Evolutionary conservation across 2,329 filamentous ascomycete genomes (phyloP), one percentile per base, ranked within the genome.

Genomic region (Arthrobotrys conoides): DNA sequence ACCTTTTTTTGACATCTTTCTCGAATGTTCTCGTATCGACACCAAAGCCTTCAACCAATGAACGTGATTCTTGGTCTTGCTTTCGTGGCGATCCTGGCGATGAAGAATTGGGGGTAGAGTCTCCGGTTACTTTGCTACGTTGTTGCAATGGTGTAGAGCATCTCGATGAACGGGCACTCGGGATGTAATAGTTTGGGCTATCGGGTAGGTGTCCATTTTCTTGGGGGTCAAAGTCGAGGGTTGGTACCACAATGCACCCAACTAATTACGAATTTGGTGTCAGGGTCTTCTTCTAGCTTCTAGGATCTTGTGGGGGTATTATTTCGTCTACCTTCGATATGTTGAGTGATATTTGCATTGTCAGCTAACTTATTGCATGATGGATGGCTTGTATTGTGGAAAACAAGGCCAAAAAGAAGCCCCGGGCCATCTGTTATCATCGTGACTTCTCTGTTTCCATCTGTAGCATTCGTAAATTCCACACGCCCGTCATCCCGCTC

Each of bases 181-280:
- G 38, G 38, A 59, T 38, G 33, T 20, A 38, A 22, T 59, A 59
- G 3, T 22, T 22, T 14, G 2, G 1, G 10, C 6, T 22, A 5
- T 38, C 33, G 0, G 53, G 30, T 22, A 59, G 44, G n/a, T 61
- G 41, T 16, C 57, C 57, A 27, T 61, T 61, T 18, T n/a, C 14
- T n/a, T 41, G 33, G 1, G 36, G 20, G n/a, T 61, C 33, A 61
- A 61, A 44, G 2, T 16, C 12, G 6, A 44, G 18, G 12, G 9
- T 27, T 4, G 36, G 36, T 27, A 44, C 8, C 16, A 24, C 18
- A 12, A 36, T 20, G 12, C 57, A 61, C 36, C 57, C 57, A 1
- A 18, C 57, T 61, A 38, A 18, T 10, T 6, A n/a, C 20, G 8
- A 36, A 59, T n/a, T n/a, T 36, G 8, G 2, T 1, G 16, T 59